Evolutionary conservation across 352 stramenopile genomes (phyloP).

Genomic region (Thraustotheca clavata): DNA sequence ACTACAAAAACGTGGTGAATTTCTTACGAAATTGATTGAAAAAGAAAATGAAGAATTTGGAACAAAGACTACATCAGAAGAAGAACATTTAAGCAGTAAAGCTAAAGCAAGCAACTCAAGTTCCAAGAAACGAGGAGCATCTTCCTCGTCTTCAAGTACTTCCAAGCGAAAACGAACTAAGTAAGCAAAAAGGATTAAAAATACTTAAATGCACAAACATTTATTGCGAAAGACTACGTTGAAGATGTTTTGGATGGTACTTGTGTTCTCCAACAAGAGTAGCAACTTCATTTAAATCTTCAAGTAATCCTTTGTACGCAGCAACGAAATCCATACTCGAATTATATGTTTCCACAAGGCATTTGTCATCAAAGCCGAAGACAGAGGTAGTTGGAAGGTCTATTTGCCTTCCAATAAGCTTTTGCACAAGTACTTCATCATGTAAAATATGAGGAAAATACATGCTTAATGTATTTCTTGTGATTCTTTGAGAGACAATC

Average conservation of each 20-base stretch:
- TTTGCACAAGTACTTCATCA: slow-evolving; percentile 13
- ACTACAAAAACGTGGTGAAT: slow-evolving; percentile 94
- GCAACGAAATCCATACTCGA: slow-evolving; percentile 34
- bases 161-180: slow-evolving; percentile 15
- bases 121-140: slow-evolving; percentile 15
- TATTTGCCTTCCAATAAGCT: slow-evolving; percentile 8
- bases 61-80: slow-evolving; percentile 57
- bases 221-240: background rate
- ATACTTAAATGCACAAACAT: background rate
- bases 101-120: slow-evolving; percentile 49
- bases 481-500: slow-evolving; percentile 35
- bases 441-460: slow-evolving; percentile 18
- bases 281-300: slow-evolving; percentile 31
- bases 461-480: slow-evolving; percentile 27
- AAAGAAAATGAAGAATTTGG: slow-evolving; percentile 88
- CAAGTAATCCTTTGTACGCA: slow-evolving; percentile 35
- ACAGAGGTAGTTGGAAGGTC: slow-evolving; percentile 1
- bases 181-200: background rate
- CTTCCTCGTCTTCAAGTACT: slow-evolving; percentile 12
- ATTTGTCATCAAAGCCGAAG: background rate
- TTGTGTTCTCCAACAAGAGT: slow-evolving; percentile 33
- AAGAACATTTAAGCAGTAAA: slow-evolving; percentile 73
- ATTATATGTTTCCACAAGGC: background rate
- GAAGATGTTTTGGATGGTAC: background rate
- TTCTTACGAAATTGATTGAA: slow-evolving; percentile 93